Percentiles rank a stretch among this genome's conserved stretches.
Evolutionary conservation across 345 rosid genomes (phyloP).

Genomic region (Litchi chinensis): DNA sequence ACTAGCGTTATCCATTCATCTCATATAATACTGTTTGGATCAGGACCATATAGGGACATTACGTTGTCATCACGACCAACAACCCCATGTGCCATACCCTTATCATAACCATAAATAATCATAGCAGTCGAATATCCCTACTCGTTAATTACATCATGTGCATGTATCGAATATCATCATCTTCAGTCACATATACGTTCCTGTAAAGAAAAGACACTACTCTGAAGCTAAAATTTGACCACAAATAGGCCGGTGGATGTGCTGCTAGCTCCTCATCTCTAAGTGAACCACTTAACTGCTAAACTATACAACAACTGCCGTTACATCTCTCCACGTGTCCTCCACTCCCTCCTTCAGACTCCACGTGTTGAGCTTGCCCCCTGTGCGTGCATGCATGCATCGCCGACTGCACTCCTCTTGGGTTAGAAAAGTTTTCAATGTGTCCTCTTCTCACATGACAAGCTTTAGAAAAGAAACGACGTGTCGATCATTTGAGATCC

Average conservation of each 20-base stretch:
- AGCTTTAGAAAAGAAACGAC: neutral
- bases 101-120: neutral
- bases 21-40: neutral
- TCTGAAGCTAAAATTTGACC: neutral
- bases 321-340: slow-evolving; percentile 8
- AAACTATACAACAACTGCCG: neutral
- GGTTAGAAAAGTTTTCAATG: too few relatives aligned
- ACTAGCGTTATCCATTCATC: neutral
- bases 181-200: neutral
- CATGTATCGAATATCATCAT: neutral
- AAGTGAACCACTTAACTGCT: neutral
- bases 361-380: neutral
- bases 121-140: neutral
- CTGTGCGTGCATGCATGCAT: neutral
- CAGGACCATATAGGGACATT: neutral
- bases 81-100: neutral
- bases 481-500: neutral
- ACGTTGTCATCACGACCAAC: neutral
- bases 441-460: too few relatives aligned
- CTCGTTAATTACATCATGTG: too few relatives aligned
- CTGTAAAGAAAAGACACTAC: too few relatives aligned
- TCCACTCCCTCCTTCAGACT: neutral
- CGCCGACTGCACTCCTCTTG: too few relatives aligned
- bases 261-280: neutral
- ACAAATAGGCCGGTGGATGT: neutral